Percentiles rank a stretch among this genome's conserved stretches.
phyloP scores from a whole-genome alignment of 1,284 basidiomycete genomes.

The Mycena sp. region DNA sequence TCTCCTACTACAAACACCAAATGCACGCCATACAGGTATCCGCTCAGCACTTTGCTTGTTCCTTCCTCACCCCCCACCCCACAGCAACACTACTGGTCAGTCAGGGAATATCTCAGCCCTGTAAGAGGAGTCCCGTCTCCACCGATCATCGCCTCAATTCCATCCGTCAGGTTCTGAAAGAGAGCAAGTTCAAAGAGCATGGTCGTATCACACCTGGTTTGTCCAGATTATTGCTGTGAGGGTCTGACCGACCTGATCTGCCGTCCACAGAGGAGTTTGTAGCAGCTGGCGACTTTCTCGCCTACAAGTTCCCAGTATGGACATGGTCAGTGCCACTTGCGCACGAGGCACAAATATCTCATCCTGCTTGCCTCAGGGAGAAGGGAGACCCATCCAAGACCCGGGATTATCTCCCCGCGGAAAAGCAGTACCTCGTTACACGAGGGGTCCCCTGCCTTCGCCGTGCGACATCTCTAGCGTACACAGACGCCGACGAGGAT shows the following conservation, averaged over 20 bases:
- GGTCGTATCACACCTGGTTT: slow-evolving; percentile 94
- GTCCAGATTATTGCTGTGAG: slow-evolving; percentile 36
- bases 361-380: slow-evolving; percentile 66
- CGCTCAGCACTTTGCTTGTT: background rate
- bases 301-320: slow-evolving; percentile 97
- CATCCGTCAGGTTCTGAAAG: slow-evolving; percentile 84
- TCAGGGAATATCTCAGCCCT: slow-evolving; percentile 96
- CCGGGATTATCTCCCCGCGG: slow-evolving; percentile 91
- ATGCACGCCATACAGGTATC: slow-evolving; percentile 81
- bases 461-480: slow-evolving; percentile 90
- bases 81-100: slow-evolving; percentile 92
- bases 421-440: slow-evolving; percentile 97
- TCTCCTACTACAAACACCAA: background rate
- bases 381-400: slow-evolving; percentile 86
- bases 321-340: slow-evolving; percentile 71
- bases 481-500: slow-evolving; percentile 95
- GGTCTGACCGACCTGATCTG: slow-evolving; percentile 31
- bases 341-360: slow-evolving; percentile 1
- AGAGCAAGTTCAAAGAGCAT: slow-evolving; percentile 99
- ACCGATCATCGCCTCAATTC: slow-evolving; percentile 34
- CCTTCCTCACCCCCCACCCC: slow-evolving; percentile 21
- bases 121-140: slow-evolving; percentile 58
- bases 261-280: slow-evolving; percentile 87
- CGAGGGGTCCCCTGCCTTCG: slow-evolving; percentile 93
- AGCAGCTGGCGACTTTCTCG: slow-evolving; percentile 92